Base-by-base conservation (phyloP, 805 yeast species). In the Torulaspora franciscae region DNA sequence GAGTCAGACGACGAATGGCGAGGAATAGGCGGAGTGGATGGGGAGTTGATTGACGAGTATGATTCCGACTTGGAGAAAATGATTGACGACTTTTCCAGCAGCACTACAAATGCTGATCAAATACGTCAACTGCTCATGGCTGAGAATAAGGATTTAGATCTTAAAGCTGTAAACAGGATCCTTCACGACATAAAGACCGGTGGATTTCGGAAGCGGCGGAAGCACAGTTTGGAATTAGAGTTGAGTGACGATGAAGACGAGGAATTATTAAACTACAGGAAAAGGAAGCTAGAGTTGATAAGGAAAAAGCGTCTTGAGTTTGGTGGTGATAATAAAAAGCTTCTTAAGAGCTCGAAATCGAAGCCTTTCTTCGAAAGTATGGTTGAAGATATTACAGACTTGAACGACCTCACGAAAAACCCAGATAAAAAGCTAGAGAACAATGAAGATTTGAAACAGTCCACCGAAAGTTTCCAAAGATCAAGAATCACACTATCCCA, bases 1-100 rank as follows among this genome's bases (percentile, higher is more conserved):
- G 95, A 86, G 67, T 84, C 93, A 29, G 95, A 86, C 48, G 95
- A 86, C 70, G 95, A 86, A 68, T 86, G 88, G 85, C 76, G 76
- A 40, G 95, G 93, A 3, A 56, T 83, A 39, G 93, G 91, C 51
- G 95, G 95, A 48, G 69, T 58, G 5, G 90, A 83, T 53, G 84
- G 81, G 8, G 72, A 70, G 41, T 51, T 54, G n/a, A 58, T 65
- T 3, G 71, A 69, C 37, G 77, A 69, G 34, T 83, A 80, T 42
- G 79, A 85, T 59, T 78, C 86, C 22, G 95, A 85, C 49, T 85
- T 84, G 57, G 93, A 85, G 63, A 73, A 68, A 49, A 80, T 85
- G 87, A 74, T 85, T 46, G 91, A 85, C 64, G 88, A 85, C 68
- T 71, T 74, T 24, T 73, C 81, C 36, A 76, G 75, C 45, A 63